Conservation (phyloP, 169 alveolate genomes). For the Cryptosporidium muris region DNA sequence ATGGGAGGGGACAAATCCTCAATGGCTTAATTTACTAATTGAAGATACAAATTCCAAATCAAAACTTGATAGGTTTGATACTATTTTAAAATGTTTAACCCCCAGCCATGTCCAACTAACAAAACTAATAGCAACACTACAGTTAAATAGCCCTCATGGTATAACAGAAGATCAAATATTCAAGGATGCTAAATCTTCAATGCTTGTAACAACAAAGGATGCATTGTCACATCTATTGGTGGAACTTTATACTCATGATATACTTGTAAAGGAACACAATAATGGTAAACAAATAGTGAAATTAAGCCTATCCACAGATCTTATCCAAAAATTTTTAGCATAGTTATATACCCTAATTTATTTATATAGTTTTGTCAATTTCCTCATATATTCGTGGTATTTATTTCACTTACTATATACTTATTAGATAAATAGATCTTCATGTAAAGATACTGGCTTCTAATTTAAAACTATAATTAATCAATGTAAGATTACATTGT, state of each 20-base stretch:
- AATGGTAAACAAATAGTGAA: background rate
- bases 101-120: constrained; percentile 60
- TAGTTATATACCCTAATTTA: too few relatives aligned
- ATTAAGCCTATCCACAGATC: too few relatives aligned
- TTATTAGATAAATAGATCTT: too few relatives aligned
- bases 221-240: constrained; percentile 56
- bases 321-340: too few relatives aligned
- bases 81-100: constrained; percentile 44
- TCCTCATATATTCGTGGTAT: too few relatives aligned
- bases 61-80: constrained; percentile 15
- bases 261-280: constrained; percentile 3
- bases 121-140: constrained; percentile 29
- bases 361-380: too few relatives aligned
- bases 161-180: constrained; percentile 43
- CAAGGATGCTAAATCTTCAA: constrained; percentile 27
- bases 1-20: constrained; percentile 9
- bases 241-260: constrained; percentile 37
- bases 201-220: constrained; percentile 42
- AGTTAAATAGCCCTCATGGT: constrained; percentile 11
- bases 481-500: too few relatives aligned
- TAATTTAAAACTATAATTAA: too few relatives aligned
- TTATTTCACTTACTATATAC: too few relatives aligned
- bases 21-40: constrained; percentile 13
- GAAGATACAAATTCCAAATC: background rate
- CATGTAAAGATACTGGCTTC: too few relatives aligned